phyloP scores from a whole-genome alignment of 495 filamentous ascomycete genomes.

The Apiosordaria backusii region DNA sequence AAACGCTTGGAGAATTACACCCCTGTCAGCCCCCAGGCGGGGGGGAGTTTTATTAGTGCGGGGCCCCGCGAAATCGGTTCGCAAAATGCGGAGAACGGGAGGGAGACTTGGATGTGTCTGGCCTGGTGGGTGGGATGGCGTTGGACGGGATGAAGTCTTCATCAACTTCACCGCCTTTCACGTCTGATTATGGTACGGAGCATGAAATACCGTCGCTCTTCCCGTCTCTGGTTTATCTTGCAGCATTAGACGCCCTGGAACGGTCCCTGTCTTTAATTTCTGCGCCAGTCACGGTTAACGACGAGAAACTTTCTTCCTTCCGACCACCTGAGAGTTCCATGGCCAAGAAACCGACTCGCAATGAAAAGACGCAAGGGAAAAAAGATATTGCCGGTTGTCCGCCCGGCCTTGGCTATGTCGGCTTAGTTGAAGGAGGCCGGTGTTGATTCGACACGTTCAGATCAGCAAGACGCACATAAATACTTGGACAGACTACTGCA shows the following conservation, averaged over 20 bases:
- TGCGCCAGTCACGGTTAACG: background rate
- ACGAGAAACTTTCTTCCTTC: background rate
- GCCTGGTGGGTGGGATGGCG: background rate
- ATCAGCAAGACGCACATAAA: background rate
- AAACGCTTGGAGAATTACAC: constrained; percentile 3
- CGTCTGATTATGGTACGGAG: constrained; percentile 18
- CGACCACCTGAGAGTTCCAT: background rate
- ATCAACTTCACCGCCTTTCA: constrained; percentile 6
- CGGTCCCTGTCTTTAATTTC: background rate
- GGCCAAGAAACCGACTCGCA: no score
- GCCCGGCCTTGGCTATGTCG: background rate
- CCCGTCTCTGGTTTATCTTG: constrained; percentile 12
- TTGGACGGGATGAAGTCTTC: constrained; percentile 13
- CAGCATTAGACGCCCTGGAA: constrained; percentile 7
- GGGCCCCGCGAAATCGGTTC: constrained; percentile 1
- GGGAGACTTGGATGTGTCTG: background rate
- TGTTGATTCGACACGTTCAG: background rate
- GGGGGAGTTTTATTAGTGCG: background rate
- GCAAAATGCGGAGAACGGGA: constrained; percentile 11
- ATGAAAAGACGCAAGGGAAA: no score
- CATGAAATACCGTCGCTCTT: constrained; percentile 21
- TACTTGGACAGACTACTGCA: background rate
- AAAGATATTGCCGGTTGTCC: background rate
- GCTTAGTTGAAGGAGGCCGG: background rate
- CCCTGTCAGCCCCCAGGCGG: background rate